A percentile compares a stretch with the other conserved stretches of the same genome.
phyloP scores from a whole-genome alignment of 2,329 filamentous ascomycete genomes.

The Colletotrichum sp. region DNA sequence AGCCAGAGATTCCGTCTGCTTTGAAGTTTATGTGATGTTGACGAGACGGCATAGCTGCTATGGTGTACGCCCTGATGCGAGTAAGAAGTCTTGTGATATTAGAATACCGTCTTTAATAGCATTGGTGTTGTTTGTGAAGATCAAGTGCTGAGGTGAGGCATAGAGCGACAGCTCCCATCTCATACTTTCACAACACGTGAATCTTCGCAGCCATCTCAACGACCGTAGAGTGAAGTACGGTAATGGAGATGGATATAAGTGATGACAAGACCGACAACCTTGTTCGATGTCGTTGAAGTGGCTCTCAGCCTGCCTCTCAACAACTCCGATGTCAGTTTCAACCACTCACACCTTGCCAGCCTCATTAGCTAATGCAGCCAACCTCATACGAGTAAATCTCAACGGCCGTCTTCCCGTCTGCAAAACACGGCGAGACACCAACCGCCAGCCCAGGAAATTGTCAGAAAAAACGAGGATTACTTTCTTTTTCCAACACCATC shows the following conservation, averaged over 20 bases:
- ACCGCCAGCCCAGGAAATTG: not conserved
- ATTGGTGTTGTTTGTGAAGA: not conserved
- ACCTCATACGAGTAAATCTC: not conserved
- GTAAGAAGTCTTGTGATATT: not conserved
- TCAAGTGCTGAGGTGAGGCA: not conserved
- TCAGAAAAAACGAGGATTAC: not conserved
- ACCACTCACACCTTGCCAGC: not conserved
- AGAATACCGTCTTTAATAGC: constrained; percentile 2
- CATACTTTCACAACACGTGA: not conserved
- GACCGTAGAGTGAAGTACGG: not conserved
- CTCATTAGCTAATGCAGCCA: constrained; percentile 1
- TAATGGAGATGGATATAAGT: not conserved
- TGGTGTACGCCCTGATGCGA: not conserved
- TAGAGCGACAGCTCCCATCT: not conserved
- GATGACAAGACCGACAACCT: not conserved
- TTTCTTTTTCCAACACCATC: constrained; percentile 1
- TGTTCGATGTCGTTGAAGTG: not conserved
- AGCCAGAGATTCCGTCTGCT: not conserved
- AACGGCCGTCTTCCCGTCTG: not conserved
- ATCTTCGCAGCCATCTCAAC: not conserved
- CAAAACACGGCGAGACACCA: not conserved
- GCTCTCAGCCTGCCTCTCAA: not conserved
- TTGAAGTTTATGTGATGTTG: constrained; percentile 7
- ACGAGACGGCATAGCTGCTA: not conserved
- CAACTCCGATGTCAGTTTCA: not conserved